A percentile compares a stretch with the other conserved stretches of the same genome.
phyloP scores from a whole-genome alignment of 495 filamentous ascomycete species.

The Friedmanniomyces simplex region DNA sequence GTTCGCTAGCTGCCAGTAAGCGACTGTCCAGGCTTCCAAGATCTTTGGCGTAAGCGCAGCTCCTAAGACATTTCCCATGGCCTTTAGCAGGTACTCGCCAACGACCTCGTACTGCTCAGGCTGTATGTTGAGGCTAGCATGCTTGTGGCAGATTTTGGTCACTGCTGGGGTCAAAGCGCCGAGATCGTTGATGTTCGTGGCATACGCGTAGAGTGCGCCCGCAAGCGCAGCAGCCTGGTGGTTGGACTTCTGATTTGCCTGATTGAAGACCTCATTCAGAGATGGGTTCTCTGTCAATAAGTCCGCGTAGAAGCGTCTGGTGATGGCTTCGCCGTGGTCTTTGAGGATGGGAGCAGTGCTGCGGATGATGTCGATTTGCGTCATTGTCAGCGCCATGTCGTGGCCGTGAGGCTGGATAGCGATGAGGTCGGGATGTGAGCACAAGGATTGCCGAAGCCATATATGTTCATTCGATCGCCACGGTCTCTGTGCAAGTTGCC shows the following conservation, averaged over 20 bases:
- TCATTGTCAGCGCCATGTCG: conserved; percentile 27
- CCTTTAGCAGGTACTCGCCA: conserved; percentile 54
- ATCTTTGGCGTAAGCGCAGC: conserved; percentile 56
- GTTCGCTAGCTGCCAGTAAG: conserved; percentile 60
- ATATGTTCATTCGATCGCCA: no score
- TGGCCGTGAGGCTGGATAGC: no score
- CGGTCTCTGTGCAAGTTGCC: no score
- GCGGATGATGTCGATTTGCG: conserved; percentile 42
- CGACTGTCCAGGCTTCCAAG: conserved; percentile 59
- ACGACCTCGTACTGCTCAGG: conserved; percentile 61
- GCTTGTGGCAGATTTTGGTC: conserved; percentile 64
- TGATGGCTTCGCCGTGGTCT: conserved; percentile 57
- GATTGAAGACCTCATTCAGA: conserved; percentile 58
- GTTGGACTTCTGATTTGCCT: conserved; percentile 52
- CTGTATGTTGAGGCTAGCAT: conserved; percentile 56
- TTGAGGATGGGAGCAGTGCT: conserved; percentile 53
- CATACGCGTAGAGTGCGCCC: conserved; percentile 57
- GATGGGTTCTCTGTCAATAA: conserved; percentile 50
- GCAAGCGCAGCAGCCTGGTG: conserved; percentile 58
- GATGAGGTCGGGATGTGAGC: no score
- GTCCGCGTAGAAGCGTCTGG: conserved; percentile 56
- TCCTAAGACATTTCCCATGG: conserved; percentile 58
- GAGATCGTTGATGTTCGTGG: conserved; percentile 60
- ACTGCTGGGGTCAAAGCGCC: conserved; percentile 49
- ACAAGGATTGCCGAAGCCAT: no score